Evolutionary conservation across 1,284 basidiomycete species (phyloP).

Genomic region (Trichosporon coremiiforme): DNA sequence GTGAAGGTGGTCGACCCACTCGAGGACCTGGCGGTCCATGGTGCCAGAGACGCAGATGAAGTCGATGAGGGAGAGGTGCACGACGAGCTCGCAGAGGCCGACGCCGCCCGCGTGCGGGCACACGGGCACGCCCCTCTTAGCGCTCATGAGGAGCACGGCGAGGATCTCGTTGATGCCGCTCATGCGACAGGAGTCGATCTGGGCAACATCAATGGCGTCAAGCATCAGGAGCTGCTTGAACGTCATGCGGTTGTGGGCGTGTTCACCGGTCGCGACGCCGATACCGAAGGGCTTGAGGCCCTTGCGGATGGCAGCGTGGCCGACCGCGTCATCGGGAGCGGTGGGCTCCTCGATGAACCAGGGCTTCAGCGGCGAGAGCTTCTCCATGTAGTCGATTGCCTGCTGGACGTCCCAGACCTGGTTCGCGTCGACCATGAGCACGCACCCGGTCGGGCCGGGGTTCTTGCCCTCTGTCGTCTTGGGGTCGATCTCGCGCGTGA

Average conservation of each 20-base stretch:
- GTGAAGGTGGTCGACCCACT: conserved; percentile 72
- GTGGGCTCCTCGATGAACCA: conserved; percentile 98
- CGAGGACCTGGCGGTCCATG: conserved; percentile 84
- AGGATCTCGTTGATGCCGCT: conserved; percentile 92
- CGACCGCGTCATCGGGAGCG: conserved; percentile 78
- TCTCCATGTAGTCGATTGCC: conserved; percentile 87
- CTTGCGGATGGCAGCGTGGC: conserved; percentile 60
- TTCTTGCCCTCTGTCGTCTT: conserved; percentile 78
- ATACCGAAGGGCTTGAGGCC: conserved; percentile 76
- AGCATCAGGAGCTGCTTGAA: conserved; percentile 96
- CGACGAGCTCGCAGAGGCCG: conserved; percentile 77
- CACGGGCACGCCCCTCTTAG: conserved; percentile 80
- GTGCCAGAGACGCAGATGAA: conserved; percentile 87
- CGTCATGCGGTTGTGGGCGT: conserved; percentile 93
- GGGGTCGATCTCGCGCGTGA: conserved; percentile 63
- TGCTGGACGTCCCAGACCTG: conserved; percentile 92
- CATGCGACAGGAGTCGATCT: conserved; percentile 91
- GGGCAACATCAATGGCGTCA: conserved; percentile 88
- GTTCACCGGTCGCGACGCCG: conserved; percentile 93
- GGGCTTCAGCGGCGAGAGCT: conserved; percentile 79
- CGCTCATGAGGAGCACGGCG: conserved; percentile 88
- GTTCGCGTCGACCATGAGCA: conserved; percentile 96
- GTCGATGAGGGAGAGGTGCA: conserved; percentile 69
- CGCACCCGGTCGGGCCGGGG: conserved; percentile 87
- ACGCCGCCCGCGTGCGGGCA: conserved; percentile 93